Evolutionary conservation across 305 asterid species (phyloP).

Genomic region (Fraxinus dipetala): DNA sequence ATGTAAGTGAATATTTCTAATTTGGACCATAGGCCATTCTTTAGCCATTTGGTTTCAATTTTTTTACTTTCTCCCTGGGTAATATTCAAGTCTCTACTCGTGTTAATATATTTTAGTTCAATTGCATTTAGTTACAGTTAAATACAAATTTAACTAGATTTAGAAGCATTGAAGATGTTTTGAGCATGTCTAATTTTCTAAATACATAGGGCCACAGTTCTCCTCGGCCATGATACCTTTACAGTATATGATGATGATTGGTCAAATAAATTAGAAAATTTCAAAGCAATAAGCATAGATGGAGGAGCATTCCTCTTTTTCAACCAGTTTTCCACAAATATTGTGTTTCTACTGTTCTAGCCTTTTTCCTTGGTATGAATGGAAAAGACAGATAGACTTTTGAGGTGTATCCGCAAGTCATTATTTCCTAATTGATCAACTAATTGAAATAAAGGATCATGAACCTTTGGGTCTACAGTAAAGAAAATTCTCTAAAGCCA

Average conservation of each 20-base stretch:
- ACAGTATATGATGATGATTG: neutral
- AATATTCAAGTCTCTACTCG: neutral
- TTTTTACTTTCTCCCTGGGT: neutral
- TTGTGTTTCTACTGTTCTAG: neutral
- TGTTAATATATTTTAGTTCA: neutral
- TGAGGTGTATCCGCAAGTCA: neutral
- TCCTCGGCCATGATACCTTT: neutral
- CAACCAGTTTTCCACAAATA: neutral
- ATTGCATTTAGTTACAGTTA: neutral
- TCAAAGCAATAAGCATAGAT: too few relatives aligned
- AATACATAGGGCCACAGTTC: neutral
- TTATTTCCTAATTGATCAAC: neutral
- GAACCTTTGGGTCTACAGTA: neutral
- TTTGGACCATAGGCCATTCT: neutral
- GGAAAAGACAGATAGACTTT: neutral
- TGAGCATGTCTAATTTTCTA: neutral
- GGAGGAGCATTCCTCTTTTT: too few relatives aligned
- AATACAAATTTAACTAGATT: neutral
- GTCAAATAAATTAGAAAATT: neutral
- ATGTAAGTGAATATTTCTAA: neutral
- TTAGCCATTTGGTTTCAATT: too few relatives aligned
- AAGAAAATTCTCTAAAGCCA: neutral
- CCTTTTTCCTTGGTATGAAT: neutral
- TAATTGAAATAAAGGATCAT: neutral
- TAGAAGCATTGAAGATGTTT: neutral